Evolutionary conservation across 495 filamentous ascomycete species (phyloP).

Genomic region (Neurospora hispaniola): DNA sequence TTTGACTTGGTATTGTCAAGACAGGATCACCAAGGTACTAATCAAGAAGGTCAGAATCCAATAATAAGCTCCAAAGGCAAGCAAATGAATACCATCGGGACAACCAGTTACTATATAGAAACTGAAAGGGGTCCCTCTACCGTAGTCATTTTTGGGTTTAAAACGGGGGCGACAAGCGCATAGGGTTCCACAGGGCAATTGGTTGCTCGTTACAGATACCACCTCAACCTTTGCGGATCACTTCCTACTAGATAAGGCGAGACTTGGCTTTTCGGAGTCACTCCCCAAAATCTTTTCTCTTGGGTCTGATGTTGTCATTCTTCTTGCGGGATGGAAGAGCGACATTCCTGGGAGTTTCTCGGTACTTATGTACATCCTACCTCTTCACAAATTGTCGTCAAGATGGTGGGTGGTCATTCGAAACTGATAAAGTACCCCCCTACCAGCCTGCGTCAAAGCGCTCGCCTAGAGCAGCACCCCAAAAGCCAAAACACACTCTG

Average conservation of each 20-base stretch:
- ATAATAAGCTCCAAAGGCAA: neutral
- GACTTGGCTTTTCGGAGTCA: neutral
- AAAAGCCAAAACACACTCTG: conserved; percentile 36
- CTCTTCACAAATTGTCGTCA: neutral
- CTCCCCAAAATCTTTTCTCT: neutral
- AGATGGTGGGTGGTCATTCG: neutral
- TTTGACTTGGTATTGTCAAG: neutral
- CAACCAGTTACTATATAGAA: neutral
- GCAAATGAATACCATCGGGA: neutral
- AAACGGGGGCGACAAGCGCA: too few species aligned
- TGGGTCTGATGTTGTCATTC: neutral
- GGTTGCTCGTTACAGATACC: too few species aligned
- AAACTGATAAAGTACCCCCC: neutral
- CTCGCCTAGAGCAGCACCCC: neutral
- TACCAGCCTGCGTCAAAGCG: neutral
- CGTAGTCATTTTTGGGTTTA: too few species aligned
- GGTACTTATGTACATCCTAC: neutral
- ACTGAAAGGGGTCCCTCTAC: too few species aligned
- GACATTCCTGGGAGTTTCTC: neutral
- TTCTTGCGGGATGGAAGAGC: neutral
- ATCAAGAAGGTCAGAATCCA: neutral
- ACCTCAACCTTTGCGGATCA: neutral
- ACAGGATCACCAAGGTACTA: neutral
- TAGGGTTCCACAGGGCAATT: too few species aligned
- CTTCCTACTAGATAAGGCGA: neutral